Evolutionary conservation across 176 grass and related monocot genomes (phyloP), one percentile per base, ranked within the genome.

Genomic region (Lolium rigidum): DNA sequence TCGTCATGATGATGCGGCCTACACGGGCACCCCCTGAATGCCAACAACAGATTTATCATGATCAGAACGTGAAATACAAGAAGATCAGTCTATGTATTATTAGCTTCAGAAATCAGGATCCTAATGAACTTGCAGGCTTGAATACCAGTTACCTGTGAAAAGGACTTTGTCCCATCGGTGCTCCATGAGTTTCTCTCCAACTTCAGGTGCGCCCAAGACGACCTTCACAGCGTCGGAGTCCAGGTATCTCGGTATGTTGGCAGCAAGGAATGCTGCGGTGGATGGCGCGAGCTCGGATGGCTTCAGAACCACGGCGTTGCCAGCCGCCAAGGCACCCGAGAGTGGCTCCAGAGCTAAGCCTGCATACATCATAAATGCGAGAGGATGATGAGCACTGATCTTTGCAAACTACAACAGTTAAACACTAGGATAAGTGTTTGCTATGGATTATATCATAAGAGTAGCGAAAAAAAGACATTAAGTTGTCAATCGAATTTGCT

Each of bases 81-180:
- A 51, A 77, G 37, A 14, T 8, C 26, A 20, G 38, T n/a, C 2
- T 47, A 78, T 47, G 15, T 57, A 18, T 31, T 50, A 7, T 6
- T 25, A 15, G 10, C 22, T 84, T 74, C 37, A 80, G 35, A 79
- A 21, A 28, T 16, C 10, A 83, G 69, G 9, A 10, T 28, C 8
- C 6, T 6, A 22, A 11, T 47, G 70, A 82, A 44, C 4, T 51
- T 9, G 25, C 8, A 80, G 41, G 13, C 2, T 56, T 54, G 44
- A 3, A 3, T 10, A 35, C 31, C 6, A 67, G 6, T 65, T 88
- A 92, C 96, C 93, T 21, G 96, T 98, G 90, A 94, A 98, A 56
- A 98, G 90, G 67, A 98, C 85, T 48, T 94, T 98, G 70, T 98
- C 93, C 96, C 96, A 98, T 89, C 82, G 90, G 44, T 91, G 75